These are phyloP conservation scores for Dipteronia dyeriana DNA, from an alignment of 345 rosid species.

Conservation along the genomic window DNA sequence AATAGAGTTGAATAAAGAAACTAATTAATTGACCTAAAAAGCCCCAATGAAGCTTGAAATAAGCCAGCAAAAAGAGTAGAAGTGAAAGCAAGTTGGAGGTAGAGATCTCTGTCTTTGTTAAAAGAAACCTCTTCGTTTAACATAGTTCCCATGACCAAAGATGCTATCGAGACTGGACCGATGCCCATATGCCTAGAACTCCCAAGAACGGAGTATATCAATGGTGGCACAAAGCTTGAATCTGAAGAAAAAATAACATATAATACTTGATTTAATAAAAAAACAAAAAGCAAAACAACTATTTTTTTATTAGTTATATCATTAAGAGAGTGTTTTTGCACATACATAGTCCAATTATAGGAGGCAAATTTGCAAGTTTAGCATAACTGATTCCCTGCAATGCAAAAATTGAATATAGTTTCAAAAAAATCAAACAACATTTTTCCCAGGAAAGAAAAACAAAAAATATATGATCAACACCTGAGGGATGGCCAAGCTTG, in stretches of 20 bases:
- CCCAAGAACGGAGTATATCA: conserved; percentile 52
- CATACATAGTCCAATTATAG: conserved; percentile 53
- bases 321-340: not conserved
- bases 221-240: conserved; percentile 60
- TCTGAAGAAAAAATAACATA: conserved; percentile 24
- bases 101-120: conserved; percentile 23
- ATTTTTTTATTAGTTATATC: not conserved
- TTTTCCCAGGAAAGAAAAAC: too few relatives aligned
- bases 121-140: conserved; percentile 32
- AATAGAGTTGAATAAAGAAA: too few relatives aligned
- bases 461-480: conserved; percentile 13
- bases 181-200: conserved; percentile 53
- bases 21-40: conserved; percentile 34
- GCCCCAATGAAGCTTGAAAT: conserved; percentile 44
- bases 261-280: not conserved
- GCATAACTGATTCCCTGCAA: conserved; percentile 53
- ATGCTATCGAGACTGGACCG: conserved; percentile 51
- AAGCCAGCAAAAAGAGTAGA: conserved; percentile 51
- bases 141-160: conserved; percentile 49
- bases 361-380: conserved; percentile 46
- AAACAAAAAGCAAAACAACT: too few relatives aligned
- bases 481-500: conserved; percentile 65
- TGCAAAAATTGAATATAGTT: conserved; percentile 3
- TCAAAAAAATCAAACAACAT: not conserved
- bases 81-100: conserved; percentile 42